Evolutionary conservation across 257 asterid species (phyloP).

Genomic region (Solanum rostratum): DNA sequence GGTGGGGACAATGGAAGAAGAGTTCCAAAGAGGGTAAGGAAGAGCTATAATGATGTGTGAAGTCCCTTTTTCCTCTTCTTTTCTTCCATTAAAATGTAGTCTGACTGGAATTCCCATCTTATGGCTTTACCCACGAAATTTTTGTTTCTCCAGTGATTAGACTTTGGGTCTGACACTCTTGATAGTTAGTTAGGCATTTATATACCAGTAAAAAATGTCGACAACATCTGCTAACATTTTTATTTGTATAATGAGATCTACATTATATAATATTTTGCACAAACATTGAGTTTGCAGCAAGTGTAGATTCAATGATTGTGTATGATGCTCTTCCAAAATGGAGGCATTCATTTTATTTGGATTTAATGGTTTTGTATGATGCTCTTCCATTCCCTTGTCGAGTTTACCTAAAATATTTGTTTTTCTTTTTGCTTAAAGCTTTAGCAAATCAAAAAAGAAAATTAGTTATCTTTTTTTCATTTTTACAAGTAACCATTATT

Average conservation of each 20-base stretch:
- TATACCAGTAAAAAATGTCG: neutral
- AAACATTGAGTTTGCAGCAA: neutral
- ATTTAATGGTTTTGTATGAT: neutral
- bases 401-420: no score
- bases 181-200: neutral
- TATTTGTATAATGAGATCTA: neutral
- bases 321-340: no score
- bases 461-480: no score
- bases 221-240: neutral
- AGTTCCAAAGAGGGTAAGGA: slow-evolving; percentile 31
- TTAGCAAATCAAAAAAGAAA: no score
- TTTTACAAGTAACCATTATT: no score
- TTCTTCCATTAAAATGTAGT: neutral
- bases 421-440: no score
- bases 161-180: neutral
- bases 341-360: neutral
- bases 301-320: neutral
- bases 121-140: neutral
- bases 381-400: no score
- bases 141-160: neutral
- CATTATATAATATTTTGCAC: neutral
- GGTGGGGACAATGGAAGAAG: slow-evolving; percentile 51
- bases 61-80: neutral
- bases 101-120: neutral
- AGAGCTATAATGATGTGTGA: slow-evolving; percentile 37